Conservation (phyloP, 768 basidiomycete species). For the Russula sp. region DNA sequence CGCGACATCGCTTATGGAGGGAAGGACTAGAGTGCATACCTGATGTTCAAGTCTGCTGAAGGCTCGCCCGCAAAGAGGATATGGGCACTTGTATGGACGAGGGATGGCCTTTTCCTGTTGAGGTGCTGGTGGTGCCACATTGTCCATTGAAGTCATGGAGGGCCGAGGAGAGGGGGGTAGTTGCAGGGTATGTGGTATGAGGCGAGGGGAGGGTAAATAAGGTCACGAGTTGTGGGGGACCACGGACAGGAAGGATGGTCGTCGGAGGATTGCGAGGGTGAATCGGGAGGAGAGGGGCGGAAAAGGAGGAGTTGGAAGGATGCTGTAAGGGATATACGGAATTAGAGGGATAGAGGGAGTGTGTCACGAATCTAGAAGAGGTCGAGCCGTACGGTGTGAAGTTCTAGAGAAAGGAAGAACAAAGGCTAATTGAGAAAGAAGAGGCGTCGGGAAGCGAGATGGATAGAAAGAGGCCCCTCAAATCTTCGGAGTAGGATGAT, state of each 20-base stretch:
- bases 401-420: constrained; percentile 4
- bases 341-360: constrained; percentile 4
- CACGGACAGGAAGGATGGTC: neutral
- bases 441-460: neutral
- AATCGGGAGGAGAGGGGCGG: neutral
- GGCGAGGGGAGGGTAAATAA: neutral
- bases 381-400: constrained; percentile 9
- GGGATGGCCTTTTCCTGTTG: constrained; percentile 28
- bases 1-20: constrained; percentile 4
- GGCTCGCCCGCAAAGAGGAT: constrained; percentile 83
- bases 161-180: neutral
- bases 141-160: neutral
- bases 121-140: neutral
- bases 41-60: constrained; percentile 97
- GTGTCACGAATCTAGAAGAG: constrained; percentile 11
- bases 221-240: constrained; percentile 5
- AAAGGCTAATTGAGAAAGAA: constrained; percentile 14
- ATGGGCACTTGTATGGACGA: constrained; percentile 95
- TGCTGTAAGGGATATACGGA: constrained; percentile 4
- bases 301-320: neutral
- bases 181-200: neutral
- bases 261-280: constrained; percentile 8
- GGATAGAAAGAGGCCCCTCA: constrained; percentile 1
- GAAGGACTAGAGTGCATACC: constrained; percentile 38
- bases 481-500: constrained; percentile 7